A percentile compares a stretch with the other conserved stretches of the same genome.
Evolutionary conservation across 768 basidiomycete genomes (phyloP).

Genomic region (Tricholoma furcatifolium): DNA sequence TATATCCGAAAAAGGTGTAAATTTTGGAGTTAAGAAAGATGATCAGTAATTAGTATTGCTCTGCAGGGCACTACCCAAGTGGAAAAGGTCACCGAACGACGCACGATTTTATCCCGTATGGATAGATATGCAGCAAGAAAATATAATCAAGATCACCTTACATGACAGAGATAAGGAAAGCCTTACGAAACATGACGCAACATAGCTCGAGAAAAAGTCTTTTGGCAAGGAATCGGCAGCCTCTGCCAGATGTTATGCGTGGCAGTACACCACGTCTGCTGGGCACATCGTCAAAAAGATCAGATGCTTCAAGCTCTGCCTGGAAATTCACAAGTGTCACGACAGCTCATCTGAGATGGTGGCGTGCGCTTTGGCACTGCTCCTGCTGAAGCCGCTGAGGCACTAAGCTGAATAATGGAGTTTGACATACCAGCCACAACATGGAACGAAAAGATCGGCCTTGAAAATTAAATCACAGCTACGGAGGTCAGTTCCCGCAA

Average conservation of each 20-base stretch:
- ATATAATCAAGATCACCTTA: slow-evolving; percentile 9
- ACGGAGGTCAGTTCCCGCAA: slow-evolving; percentile 96
- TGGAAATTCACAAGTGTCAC: slow-evolving; percentile 87
- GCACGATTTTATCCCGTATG: slow-evolving; percentile 86
- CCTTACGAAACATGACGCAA: slow-evolving; percentile 82
- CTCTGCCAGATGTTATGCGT: slow-evolving; percentile 80
- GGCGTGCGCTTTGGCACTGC: slow-evolving; percentile 82
- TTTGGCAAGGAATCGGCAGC: slow-evolving; percentile 80
- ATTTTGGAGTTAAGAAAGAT: background rate
- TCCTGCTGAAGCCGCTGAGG: no score
- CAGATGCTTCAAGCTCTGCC: slow-evolving; percentile 86
- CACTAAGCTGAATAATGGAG: no score
- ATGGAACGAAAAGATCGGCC: slow-evolving; percentile 95
- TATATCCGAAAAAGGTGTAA: no score
- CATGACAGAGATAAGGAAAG: background rate
- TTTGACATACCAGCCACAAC: slow-evolving; percentile 75
- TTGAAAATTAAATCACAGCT: slow-evolving; percentile 97
- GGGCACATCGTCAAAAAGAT: slow-evolving; percentile 80
- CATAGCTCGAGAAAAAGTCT: slow-evolving; percentile 91
- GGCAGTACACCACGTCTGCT: slow-evolving; percentile 76
- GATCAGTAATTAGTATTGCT: no score
- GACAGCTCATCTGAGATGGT: slow-evolving; percentile 96
- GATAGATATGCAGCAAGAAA: slow-evolving; percentile 70
- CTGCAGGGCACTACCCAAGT: slow-evolving; percentile 75
- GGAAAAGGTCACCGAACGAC: slow-evolving; percentile 94